phyloP scores from a whole-genome alignment of 768 basidiomycete species.

The Auricularia auricula-judae region DNA sequence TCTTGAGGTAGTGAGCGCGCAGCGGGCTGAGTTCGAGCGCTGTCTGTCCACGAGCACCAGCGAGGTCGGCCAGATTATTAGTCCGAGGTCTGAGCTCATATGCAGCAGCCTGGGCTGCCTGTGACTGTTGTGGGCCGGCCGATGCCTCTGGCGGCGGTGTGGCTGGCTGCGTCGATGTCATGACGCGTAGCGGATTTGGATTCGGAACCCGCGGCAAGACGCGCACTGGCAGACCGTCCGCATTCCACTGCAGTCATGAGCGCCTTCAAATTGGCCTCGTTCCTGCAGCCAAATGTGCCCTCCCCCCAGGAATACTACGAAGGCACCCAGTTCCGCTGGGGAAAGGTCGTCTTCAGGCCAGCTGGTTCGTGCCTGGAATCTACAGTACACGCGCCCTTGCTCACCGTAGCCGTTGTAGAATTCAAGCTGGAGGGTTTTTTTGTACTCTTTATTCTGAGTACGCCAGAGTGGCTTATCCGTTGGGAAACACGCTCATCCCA shows the following conservation, averaged over 20 bases:
- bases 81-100: neutral
- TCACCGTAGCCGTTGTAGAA: conserved; percentile 23
- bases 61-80: neutral
- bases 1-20: conserved; percentile 97
- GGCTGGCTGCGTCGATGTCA: neutral
- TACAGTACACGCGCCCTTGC: neutral
- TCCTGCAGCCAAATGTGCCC: neutral
- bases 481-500: neutral
- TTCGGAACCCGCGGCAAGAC: neutral
- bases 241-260: neutral
- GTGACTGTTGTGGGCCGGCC: neutral
- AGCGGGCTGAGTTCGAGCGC: conserved; percentile 56
- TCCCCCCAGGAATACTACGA: conserved; percentile 44
- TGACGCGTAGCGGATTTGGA: neutral
- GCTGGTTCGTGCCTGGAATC: conserved; percentile 32
- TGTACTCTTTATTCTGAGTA: conserved; percentile 32
- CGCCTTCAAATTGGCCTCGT: neutral
- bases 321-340: conserved; percentile 66
- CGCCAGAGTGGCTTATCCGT: neutral
- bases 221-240: neutral
- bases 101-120: neutral
- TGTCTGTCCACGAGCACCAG: neutral
- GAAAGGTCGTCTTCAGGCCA: conserved; percentile 69
- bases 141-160: neutral
- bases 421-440: conserved; percentile 58